Conservation (phyloP, 192 early-diverging fungal genomes). For the Podila clonocystis region DNA sequence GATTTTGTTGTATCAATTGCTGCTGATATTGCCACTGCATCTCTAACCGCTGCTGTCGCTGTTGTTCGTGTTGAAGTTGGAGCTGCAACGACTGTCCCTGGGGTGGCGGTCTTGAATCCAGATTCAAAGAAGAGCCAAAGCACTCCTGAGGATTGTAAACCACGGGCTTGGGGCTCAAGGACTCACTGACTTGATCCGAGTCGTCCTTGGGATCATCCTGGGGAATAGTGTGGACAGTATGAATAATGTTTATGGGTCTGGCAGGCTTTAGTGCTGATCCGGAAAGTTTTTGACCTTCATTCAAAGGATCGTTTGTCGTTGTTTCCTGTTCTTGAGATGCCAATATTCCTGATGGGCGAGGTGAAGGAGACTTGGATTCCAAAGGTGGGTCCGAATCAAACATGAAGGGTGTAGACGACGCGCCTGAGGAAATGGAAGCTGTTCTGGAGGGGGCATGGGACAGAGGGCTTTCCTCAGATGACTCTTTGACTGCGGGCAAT, state of each 20-base stretch:
- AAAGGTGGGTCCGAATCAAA: not conserved
- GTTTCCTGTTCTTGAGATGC: not conserved
- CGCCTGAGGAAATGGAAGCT: not conserved
- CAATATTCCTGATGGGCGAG: not conserved
- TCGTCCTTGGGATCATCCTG: not conserved
- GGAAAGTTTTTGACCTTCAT: not conserved
- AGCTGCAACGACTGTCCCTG: not conserved
- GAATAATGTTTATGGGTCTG: not conserved
- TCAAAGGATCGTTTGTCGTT: not conserved
- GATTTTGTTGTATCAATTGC: not conserved
- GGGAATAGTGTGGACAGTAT: not conserved
- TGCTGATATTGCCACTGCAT: not conserved
- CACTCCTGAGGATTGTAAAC: not conserved
- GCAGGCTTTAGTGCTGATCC: not conserved
- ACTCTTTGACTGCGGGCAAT: slow-evolving; percentile 2
- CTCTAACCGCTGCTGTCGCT: not conserved
- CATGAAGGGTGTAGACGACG: not conserved
- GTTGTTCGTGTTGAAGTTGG: slow-evolving; percentile 1
- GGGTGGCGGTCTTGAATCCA: not conserved
- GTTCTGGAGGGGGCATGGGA: not conserved
- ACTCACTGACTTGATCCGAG: not conserved
- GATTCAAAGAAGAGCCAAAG: not conserved
- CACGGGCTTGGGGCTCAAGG: not conserved
- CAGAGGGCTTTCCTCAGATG: not conserved
- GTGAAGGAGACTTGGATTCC: not conserved